Base-by-base conservation (phyloP, 345 rosid species). In the Isatis tinctoria region DNA sequence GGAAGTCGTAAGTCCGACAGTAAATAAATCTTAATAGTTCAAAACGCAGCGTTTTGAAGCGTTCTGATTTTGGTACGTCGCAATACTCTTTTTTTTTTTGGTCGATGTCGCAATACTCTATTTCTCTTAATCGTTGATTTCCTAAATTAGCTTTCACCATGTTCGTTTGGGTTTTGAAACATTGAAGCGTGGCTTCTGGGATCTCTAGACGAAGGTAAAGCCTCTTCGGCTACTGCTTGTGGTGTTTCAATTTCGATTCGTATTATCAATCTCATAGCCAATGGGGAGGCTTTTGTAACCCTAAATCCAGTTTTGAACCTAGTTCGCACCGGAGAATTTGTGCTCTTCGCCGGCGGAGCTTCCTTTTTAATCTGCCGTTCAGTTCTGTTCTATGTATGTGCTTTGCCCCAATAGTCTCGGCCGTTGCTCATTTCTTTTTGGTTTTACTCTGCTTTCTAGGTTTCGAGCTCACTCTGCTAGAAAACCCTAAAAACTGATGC, bases 391-490 rank as follows among this genome's bases (percentile, higher is more conserved):
- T 2, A 24, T 41, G n/a, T 41, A 14, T 60, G 9, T 32, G 63
- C 10, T 51, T 75, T 40, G 58, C 17, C 45, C 56, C 22, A 69
- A 61, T 60, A 24, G 48, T 51, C 61, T 37, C 44, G 1, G 2
- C 10, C 27, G 36, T 48, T 60, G 12, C 57, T 67, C 74, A 75
- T 69, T 74, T 72, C 12, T 41, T 73, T 51, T 63, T 24, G 28
- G 18, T 30, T 60, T 60, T 17, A 30, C 63, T 67, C 54, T 68
- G 28, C 30, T 60, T 24, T 62, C 18, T 61, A 75, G 74, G 70
- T 61, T 69, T 69, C 65, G 65, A 75, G 79, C 49, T 69, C 74
- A 75, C 79, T 75, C 79, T 62, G 51, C 51, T 75, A 61, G 70
- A 17, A 69, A 75, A 53, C 74, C 79, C 74, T 69, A 75, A 37